These are phyloP conservation scores for Alternaria hordeiaustralica DNA, from an alignment of 2,329 filamentous ascomycete species.

Conservation along the genomic window DNA sequence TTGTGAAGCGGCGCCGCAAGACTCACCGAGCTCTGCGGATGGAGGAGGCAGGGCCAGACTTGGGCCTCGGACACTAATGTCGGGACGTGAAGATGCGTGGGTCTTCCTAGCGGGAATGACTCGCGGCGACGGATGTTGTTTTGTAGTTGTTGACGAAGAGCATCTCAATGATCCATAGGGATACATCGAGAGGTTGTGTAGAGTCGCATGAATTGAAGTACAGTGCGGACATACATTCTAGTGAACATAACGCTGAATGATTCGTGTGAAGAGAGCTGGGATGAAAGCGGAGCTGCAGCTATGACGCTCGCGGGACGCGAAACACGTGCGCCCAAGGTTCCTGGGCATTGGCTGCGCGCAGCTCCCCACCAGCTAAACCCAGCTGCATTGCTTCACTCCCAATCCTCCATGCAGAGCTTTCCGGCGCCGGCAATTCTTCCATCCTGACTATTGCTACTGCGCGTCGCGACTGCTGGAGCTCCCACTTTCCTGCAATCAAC, in stretches of 20 bases:
- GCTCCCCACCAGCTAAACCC: slow-evolving; percentile 13
- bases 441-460: slow-evolving; percentile 2
- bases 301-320: slow-evolving; percentile 13
- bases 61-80: slow-evolving; percentile 7
- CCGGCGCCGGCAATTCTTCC: not conserved
- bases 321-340: slow-evolving; percentile 13
- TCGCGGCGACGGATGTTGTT: not conserved
- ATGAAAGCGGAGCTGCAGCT: slow-evolving; percentile 4
- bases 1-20: not conserved
- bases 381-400: slow-evolving; percentile 2
- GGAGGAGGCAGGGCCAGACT: not conserved
- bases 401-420: slow-evolving; percentile 17
- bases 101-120: slow-evolving; percentile 9
- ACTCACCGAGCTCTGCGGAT: not conserved
- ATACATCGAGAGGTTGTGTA: fast-evolving
- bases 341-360: slow-evolving; percentile 14
- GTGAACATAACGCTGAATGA: not conserved
- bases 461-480: slow-evolving; percentile 15
- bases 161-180: fast-evolving
- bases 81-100: slow-evolving; percentile 9
- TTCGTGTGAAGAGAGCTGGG: not conserved
- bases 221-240: fast-evolving
- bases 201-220: not conserved
- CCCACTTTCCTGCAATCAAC: not conserved
- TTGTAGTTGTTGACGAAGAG: not conserved